phyloP scores from a whole-genome alignment of 805 yeast species.

The Cyberlindnera sargentensis region DNA sequence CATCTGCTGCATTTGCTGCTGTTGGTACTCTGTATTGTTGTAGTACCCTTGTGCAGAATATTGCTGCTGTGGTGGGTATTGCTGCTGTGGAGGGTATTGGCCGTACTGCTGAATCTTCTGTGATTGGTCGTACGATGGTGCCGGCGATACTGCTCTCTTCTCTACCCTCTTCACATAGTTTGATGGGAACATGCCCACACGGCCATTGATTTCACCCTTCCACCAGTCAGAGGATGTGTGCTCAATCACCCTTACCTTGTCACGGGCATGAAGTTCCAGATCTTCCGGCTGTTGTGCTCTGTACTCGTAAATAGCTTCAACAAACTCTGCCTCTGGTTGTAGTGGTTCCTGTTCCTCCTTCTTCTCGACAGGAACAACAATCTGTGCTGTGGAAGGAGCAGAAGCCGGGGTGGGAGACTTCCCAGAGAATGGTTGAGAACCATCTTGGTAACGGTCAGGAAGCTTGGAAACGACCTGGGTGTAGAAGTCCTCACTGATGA shows the following conservation, averaged over 20 bases:
- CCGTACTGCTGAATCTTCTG: slow-evolving; percentile 8
- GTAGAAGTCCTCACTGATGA: slow-evolving; percentile 51
- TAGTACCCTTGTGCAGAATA: slow-evolving; percentile 29
- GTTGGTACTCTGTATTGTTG: slow-evolving; percentile 10
- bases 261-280: slow-evolving; percentile 57
- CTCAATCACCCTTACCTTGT: slow-evolving; percentile 61
- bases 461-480: slow-evolving; percentile 42
- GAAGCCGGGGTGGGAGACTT: slow-evolving; percentile 7
- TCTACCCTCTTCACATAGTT: slow-evolving; percentile 56
- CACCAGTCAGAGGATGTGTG: slow-evolving; percentile 86
- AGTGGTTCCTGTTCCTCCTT: slow-evolving; percentile 14
- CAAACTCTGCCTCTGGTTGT: slow-evolving; percentile 31
- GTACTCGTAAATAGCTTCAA: slow-evolving; percentile 71
- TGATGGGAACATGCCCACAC: slow-evolving; percentile 81
- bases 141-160: slow-evolving; percentile 2
- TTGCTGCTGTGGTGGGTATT: slow-evolving; percentile 23
- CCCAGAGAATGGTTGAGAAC: slow-evolving; percentile 38
- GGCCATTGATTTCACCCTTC: slow-evolving; percentile 60
- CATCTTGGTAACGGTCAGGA: slow-evolving; percentile 51
- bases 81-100: slow-evolving; percentile 21
- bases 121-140: slow-evolving; percentile 11
- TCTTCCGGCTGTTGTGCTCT: slow-evolving; percentile 72
- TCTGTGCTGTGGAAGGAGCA: slow-evolving; percentile 8
- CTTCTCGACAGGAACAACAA: slow-evolving; percentile 5
- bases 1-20: slow-evolving; percentile 19